These are phyloP conservation scores for Phytophthora podocarpi DNA, from an alignment of 352 stramenopile species.

Conservation along the genomic window DNA sequence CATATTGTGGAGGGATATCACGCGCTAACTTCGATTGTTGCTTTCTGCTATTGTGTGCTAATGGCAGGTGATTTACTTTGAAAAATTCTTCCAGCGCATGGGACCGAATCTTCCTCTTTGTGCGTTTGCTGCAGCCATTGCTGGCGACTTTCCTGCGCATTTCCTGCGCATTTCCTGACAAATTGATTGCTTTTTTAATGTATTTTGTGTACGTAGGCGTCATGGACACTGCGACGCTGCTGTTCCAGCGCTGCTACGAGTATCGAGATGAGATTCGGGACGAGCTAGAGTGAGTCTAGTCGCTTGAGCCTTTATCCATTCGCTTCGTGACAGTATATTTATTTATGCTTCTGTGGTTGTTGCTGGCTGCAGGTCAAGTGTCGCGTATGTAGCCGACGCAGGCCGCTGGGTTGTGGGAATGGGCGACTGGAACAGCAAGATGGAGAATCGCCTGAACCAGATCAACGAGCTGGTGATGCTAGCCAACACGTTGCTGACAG, in stretches of 20 bases:
- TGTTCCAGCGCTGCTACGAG: conserved; percentile 83
- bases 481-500: conserved; percentile 71
- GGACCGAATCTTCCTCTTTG: conserved; percentile 58
- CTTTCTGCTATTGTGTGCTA: not conserved
- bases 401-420: conserved; percentile 84
- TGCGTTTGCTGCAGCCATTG: conserved; percentile 20
- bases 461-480: conserved; percentile 86
- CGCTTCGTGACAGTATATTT: not conserved
- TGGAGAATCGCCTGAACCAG: conserved; percentile 81
- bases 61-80: conserved; percentile 79
- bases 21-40: not conserved
- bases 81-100: conserved; percentile 83
- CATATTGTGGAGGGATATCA: not conserved
- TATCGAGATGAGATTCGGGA: conserved; percentile 85
- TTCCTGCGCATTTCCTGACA: not conserved
- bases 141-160: not conserved
- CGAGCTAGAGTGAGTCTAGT: conserved; percentile 68
- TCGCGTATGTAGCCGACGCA: conserved; percentile 75
- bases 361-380: conserved; percentile 49
- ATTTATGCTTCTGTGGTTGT: conserved; percentile 1
- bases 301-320: not conserved
- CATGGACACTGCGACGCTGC: conserved; percentile 48
- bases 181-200: not conserved
- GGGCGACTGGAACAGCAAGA: conserved; percentile 88
- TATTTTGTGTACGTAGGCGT: conserved; percentile 42